Conservation (phyloP, 2,329 filamentous ascomycete genomes). For the Pyrenochaeta sp. region DNA sequence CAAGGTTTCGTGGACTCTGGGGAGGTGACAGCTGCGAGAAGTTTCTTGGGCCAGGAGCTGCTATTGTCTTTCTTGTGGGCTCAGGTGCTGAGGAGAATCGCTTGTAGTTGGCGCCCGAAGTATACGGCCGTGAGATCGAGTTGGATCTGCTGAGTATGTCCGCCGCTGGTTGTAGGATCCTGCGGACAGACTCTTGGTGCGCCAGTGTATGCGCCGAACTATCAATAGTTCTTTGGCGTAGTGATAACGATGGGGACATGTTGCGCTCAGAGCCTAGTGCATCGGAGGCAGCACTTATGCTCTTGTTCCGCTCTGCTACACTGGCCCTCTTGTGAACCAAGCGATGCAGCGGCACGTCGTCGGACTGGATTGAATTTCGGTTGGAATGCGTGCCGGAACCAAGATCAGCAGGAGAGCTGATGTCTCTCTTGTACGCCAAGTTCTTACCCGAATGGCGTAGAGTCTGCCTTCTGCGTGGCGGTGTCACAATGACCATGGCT, state of each 20-base stretch:
- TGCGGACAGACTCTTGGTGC: constrained; percentile 42
- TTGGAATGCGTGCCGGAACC: constrained; percentile 56
- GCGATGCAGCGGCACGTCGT: constrained; percentile 56
- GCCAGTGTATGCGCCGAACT: constrained; percentile 40
- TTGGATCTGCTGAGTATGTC: constrained; percentile 44
- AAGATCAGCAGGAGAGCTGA: constrained; percentile 43
- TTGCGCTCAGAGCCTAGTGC: constrained; percentile 32
- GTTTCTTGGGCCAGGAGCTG: constrained; percentile 20
- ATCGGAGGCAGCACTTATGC: constrained; percentile 41
- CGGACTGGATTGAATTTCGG: constrained; percentile 55
- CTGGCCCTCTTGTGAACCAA: constrained; percentile 61
- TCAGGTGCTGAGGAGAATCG: constrained; percentile 48
- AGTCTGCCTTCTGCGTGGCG: constrained; percentile 54
- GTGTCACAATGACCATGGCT: constrained; percentile 63
- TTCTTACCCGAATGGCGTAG: constrained; percentile 65
- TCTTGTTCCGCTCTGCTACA: constrained; percentile 55
- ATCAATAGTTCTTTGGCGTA: constrained; percentile 38
- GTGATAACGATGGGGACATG: constrained; percentile 37
- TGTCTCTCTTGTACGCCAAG: constrained; percentile 58
- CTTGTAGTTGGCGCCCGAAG: constrained; percentile 29
- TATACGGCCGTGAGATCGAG: constrained; percentile 25
- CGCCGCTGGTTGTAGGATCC: constrained; percentile 44
- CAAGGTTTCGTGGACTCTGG: constrained; percentile 23
- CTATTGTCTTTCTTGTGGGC: constrained; percentile 15
- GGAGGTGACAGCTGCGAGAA: constrained; percentile 34